Conservation (phyloP, 305 asterid species). For the Withania somnifera region DNA sequence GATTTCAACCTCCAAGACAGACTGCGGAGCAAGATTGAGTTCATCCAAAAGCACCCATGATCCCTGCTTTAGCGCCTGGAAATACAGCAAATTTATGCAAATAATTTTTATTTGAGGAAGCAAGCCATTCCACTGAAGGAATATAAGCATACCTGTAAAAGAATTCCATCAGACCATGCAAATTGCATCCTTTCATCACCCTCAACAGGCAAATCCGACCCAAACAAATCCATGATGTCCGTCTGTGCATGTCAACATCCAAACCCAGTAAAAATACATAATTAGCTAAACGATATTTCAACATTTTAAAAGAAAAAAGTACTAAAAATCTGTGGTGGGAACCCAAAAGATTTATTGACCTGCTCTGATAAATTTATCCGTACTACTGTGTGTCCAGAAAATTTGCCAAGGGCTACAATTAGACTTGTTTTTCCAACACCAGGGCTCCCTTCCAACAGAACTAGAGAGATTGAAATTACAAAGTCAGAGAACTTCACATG, state of each 20-base stretch:
- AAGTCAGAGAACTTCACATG: constrained; percentile 18
- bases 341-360: constrained; percentile 30
- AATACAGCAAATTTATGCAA: constrained; percentile 6
- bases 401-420: constrained; percentile 79
- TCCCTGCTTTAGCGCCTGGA: constrained; percentile 90
- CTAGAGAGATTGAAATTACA: constrained; percentile 29
- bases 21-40: constrained; percentile 96
- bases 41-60: constrained; percentile 98
- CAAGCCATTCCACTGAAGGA: constrained; percentile 1
- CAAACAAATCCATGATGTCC: constrained; percentile 94
- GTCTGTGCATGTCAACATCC: constrained; percentile 47
- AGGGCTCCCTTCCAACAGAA: constrained; percentile 97
- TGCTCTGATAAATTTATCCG: constrained; percentile 96
- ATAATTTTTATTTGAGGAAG: constrained; percentile 2
- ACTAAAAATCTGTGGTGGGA: background rate
- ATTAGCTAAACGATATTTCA: background rate
- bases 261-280: constrained; percentile 13
- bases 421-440: constrained; percentile 99
- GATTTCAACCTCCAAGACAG: constrained; percentile 84
- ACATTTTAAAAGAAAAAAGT: background rate
- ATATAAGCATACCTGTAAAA: constrained; percentile 64
- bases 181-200: constrained; percentile 86
- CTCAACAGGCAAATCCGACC: constrained; percentile 96
- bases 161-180: constrained; percentile 99
- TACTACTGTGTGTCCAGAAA: constrained; percentile 90